A percentile compares a stretch with the other conserved stretches of the same genome.
phyloP scores from a whole-genome alignment of 495 filamentous ascomycete species.

The Chaetomium tenue region DNA sequence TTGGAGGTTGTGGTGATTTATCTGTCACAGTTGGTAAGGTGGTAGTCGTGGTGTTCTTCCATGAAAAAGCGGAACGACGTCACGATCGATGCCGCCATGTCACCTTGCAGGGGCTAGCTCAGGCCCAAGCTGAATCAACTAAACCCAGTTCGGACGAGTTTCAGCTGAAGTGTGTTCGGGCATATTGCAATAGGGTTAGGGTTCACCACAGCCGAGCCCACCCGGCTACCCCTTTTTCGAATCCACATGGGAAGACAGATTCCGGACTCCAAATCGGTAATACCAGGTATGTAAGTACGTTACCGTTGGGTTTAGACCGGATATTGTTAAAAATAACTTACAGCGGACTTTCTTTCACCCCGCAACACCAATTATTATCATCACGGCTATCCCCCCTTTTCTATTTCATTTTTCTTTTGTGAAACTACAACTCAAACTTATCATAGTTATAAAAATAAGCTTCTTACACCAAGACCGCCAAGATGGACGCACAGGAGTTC shows the following conservation, averaged over 20 bases:
- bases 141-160: not conserved
- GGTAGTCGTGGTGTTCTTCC: not conserved
- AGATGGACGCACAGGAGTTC: slow-evolving; percentile 84
- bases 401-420: not conserved
- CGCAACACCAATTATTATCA: not conserved
- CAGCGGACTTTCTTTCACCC: not conserved
- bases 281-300: not conserved
- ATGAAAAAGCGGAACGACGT: slow-evolving; percentile 6
- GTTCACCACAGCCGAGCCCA: not conserved
- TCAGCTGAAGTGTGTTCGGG: not conserved
- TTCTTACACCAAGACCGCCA: not conserved
- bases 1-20: not conserved
- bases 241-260: not conserved
- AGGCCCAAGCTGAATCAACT: not conserved
- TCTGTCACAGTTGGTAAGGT: not conserved
- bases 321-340: not conserved
- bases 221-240: not conserved
- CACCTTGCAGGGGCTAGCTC: slow-evolving; percentile 12
- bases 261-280: not conserved
- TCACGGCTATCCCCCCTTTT: not conserved
- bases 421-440: not conserved
- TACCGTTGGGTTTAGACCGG: slow-evolving; percentile 1
- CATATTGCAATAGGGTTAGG: not conserved
- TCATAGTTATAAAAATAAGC: not conserved
- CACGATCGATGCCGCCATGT: slow-evolving; percentile 10